These are phyloP conservation scores for Aureoboletus auriporus DNA, from an alignment of 768 basidiomycete species.

Conservation along the genomic window DNA sequence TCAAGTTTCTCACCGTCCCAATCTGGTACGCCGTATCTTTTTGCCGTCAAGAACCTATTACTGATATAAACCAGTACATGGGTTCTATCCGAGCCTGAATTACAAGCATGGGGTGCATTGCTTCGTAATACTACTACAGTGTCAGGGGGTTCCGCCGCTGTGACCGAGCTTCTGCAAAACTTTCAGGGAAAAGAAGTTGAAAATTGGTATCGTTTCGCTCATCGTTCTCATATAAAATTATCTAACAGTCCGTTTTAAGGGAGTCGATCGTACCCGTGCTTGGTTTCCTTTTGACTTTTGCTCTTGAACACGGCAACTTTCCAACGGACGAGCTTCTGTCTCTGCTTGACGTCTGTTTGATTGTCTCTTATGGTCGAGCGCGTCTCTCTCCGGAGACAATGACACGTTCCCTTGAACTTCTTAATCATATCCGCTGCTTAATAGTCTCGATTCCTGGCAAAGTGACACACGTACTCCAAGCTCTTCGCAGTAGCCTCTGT, in stretches of 20 bases:
- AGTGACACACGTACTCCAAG: constrained; percentile 34
- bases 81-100: constrained; percentile 40
- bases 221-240: neutral
- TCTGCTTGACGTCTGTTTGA: constrained; percentile 30
- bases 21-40: constrained; percentile 35
- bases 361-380: constrained; percentile 31
- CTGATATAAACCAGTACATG: constrained; percentile 36
- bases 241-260: constrained; percentile 17
- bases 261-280: constrained; percentile 17
- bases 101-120: constrained; percentile 39
- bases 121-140: constrained; percentile 30
- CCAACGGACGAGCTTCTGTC: constrained; percentile 24
- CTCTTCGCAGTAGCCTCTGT: constrained; percentile 37
- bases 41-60: neutral
- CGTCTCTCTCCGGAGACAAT: constrained; percentile 21
- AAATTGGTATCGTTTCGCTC: constrained; percentile 18
- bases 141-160: constrained; percentile 6
- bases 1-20: constrained; percentile 45
- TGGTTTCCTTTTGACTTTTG: constrained; percentile 11
- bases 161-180: constrained; percentile 12
- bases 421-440: constrained; percentile 32
- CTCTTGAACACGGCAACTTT: constrained; percentile 3
- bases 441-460: constrained; percentile 26
- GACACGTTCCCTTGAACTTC: constrained; percentile 32
- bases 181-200: constrained; percentile 13